Base-by-base conservation (phyloP, 768 basidiomycete species). In the Lactarius quietus region DNA sequence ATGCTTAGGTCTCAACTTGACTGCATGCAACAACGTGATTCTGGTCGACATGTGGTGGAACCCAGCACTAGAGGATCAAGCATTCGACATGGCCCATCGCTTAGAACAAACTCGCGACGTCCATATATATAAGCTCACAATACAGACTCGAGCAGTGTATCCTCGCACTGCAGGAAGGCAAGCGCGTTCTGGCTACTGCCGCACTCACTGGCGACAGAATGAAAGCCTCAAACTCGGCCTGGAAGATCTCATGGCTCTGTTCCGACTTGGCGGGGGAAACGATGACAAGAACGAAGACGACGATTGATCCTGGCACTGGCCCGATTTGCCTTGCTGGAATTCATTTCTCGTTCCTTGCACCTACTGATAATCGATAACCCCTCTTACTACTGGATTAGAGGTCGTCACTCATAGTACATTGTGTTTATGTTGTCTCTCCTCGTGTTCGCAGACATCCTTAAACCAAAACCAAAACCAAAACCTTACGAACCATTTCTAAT, bases 21-120 rank as follows among this genome's bases (percentile, higher is more conserved):
- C 93, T 0, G 88, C 87, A 41, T 98, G 95, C 76, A 96, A 95
- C 74, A 93, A 96, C 69, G 95, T 98, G 43, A 90, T 98, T 69
- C 82, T 98, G 3, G 84, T 93, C 62, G 96, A 97, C 74, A 77
- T 95, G 65, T 98, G 95, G 95, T 98, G 95, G 93, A 90, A 93
- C 74, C 92, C 92, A 12, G 92, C 90, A 0, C 80, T 92, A 5
- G 91, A 92, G 84, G 93, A 96, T 68, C 95, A 98, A 78, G 95
- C 95, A 0, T 96, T 95, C 71, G 95, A 95, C 73, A 87, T 93
- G 58, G 87, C 90, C 7, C 93, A 95, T 80, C 88, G 92, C 61
- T 86, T 92, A 63, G 95, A 95, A 9, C 95, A 98, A 77, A 89
- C 80, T 56, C 85, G 88, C 31, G 84, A 89, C 66, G 95, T 97